A percentile compares a stretch with the other conserved stretches of the same genome.
These are phyloP conservation scores for Leccinum huronense DNA, from an alignment of 1,284 basidiomycete species.

Conservation along the genomic window DNA sequence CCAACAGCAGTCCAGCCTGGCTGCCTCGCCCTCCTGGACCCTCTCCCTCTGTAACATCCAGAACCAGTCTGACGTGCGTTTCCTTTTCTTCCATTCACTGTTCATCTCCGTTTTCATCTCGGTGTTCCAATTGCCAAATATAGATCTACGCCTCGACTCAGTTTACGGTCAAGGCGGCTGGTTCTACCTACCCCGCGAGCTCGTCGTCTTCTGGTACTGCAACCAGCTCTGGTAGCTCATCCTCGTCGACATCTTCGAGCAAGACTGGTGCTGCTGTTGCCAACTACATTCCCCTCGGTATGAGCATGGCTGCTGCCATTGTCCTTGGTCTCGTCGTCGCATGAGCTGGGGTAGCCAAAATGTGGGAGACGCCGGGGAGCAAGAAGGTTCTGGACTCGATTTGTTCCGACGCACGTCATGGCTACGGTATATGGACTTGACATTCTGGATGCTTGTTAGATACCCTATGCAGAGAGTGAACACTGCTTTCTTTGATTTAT, in stretches of 20 bases:
- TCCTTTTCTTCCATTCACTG: slow-evolving; percentile 9
- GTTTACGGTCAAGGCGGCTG: slow-evolving; percentile 67
- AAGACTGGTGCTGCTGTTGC: slow-evolving; percentile 28
- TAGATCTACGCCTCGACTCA: slow-evolving; percentile 60
- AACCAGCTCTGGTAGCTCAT: slow-evolving; percentile 21
- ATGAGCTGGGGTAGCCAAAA: slow-evolving; percentile 12
- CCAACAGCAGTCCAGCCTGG: slow-evolving; percentile 43
- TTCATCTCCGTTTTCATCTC: neutral
- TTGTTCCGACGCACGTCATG: slow-evolving; percentile 2
- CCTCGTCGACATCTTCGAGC: slow-evolving; percentile 23
- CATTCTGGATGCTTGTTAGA: slow-evolving; percentile 13
- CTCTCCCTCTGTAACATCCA: slow-evolving; percentile 56
- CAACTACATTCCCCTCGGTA: slow-evolving; percentile 32
- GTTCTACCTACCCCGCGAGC: slow-evolving; percentile 56
- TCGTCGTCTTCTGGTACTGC: slow-evolving; percentile 32
- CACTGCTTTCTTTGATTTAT: slow-evolving; percentile 1
- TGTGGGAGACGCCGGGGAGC: slow-evolving; percentile 1
- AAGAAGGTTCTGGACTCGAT: slow-evolving; percentile 2
- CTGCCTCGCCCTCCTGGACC: slow-evolving; percentile 51
- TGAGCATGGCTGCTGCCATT: slow-evolving; percentile 33
- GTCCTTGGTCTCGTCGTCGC: slow-evolving; percentile 36
- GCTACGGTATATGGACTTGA: slow-evolving; percentile 2
- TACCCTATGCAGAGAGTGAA: slow-evolving; percentile 21
- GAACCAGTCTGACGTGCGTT: slow-evolving; percentile 55
- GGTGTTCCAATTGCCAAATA: slow-evolving; percentile 2